phyloP scores from a whole-genome alignment of 1,284 basidiomycete genomes.

The Apiotrichum mycotoxinovorans region DNA sequence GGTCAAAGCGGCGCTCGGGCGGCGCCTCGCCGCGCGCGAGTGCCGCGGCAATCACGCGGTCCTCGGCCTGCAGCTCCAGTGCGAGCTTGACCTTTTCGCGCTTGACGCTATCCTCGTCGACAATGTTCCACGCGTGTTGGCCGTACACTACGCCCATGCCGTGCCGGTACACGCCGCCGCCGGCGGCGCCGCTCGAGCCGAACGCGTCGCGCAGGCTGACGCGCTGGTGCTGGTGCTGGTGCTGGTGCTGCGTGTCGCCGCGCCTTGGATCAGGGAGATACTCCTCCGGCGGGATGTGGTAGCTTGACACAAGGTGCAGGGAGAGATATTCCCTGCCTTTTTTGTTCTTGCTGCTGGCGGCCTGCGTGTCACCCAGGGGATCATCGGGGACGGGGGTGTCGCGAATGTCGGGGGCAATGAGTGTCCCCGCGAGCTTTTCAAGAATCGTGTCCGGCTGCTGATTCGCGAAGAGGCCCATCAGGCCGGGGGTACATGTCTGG shows the following conservation, averaged over 20 bases:
- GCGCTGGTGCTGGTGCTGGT: neutral
- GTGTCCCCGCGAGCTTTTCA: conserved; percentile 25
- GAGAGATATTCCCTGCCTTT: conserved; percentile 11
- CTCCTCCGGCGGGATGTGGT: neutral
- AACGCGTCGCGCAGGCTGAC: neutral
- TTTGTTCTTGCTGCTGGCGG: neutral
- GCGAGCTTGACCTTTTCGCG: conserved; percentile 3
- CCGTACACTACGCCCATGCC: neutral
- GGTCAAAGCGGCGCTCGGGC: conserved; percentile 6
- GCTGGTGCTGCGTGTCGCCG: neutral
- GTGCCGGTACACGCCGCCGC: conserved; percentile 25
- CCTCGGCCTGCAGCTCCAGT: conserved; percentile 12
- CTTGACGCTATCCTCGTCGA: conserved; percentile 8
- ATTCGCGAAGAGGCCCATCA: conserved; percentile 27
- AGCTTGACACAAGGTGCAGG: conserved; percentile 17
- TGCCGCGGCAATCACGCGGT: conserved; percentile 6
- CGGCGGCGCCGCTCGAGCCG: no score
- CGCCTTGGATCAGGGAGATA: conserved; percentile 2
- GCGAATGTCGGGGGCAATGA: conserved; percentile 21
- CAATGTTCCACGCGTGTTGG: neutral
- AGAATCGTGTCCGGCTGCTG: conserved; percentile 23
- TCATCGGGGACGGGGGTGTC: neutral
- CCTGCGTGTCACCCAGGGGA: neutral
- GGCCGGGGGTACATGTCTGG: conserved; percentile 33
- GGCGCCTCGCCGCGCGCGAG: conserved; percentile 4